These are phyloP conservation scores for Fusarium solani-melongenae DNA, from an alignment of 2,329 filamentous ascomycete species.

Conservation along the genomic window DNA sequence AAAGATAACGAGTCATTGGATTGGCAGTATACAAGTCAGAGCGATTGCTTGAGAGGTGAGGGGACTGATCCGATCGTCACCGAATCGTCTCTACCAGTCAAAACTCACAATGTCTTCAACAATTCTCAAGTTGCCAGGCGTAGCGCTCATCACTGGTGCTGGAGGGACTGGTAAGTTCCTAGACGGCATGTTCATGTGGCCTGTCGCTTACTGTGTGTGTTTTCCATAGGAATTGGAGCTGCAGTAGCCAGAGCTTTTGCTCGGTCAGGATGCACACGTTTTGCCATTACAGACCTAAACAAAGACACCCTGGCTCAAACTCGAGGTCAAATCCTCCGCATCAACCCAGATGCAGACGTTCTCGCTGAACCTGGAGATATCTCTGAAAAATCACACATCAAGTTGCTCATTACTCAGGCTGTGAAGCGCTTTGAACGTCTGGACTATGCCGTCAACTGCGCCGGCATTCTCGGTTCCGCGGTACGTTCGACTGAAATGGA, in stretches of 20 bases:
- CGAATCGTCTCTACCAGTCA: not conserved
- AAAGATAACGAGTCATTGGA: not conserved
- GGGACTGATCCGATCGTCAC: not conserved
- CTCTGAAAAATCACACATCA: slow-evolving; percentile 57
- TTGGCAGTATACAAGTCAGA: not conserved
- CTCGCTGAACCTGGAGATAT: slow-evolving; percentile 50
- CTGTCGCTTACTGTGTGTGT: not conserved
- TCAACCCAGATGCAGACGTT: not conserved
- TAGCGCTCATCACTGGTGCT: slow-evolving; percentile 60
- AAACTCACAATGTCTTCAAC: not conserved
- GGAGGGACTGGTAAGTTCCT: not conserved
- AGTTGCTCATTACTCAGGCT: slow-evolving; percentile 48
- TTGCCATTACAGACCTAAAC: not conserved
- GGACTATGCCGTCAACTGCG: slow-evolving; percentile 68
- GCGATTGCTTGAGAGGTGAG: not conserved
- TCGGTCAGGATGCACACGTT: not conserved
- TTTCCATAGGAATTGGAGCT: not conserved
- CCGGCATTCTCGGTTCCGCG: slow-evolving; percentile 53
- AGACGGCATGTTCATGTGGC: not conserved
- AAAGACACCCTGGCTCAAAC: not conserved
- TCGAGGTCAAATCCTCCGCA: not conserved
- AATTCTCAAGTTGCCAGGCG: slow-evolving; percentile 52
- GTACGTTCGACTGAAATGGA: slow-evolving; percentile 58
- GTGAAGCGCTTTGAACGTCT: slow-evolving; percentile 55
- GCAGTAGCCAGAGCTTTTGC: not conserved